Percentiles rank a stretch among this genome's conserved stretches.
phyloP scores from a whole-genome alignment of 2,329 filamentous ascomycete species.

The Dactylellina drechsleri region DNA sequence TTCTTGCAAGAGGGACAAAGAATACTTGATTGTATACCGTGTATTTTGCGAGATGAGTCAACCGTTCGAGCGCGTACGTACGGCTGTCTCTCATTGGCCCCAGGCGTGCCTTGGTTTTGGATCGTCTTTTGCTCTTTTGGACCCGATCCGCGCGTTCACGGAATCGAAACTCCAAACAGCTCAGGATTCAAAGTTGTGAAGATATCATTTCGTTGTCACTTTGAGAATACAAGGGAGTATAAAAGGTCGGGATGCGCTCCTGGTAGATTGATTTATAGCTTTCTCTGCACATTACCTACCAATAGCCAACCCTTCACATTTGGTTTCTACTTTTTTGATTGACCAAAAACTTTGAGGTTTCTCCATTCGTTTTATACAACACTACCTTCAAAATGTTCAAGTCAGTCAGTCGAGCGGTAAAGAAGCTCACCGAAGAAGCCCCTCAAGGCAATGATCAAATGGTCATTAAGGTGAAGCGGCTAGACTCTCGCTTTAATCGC shows the following conservation, averaged over 20 bases:
- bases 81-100: not conserved
- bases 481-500: constrained; percentile 47
- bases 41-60: constrained; percentile 32
- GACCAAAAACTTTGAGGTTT: not conserved
- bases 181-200: too few species aligned
- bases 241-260: too few species aligned
- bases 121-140: constrained; percentile 29
- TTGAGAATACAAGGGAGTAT: too few species aligned
- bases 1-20: constrained; percentile 29
- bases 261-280: too few species aligned
- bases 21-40: constrained; percentile 4
- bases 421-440: constrained; percentile 55
- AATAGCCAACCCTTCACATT: not conserved
- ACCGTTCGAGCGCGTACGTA: constrained; percentile 15
- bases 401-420: constrained; percentile 49
- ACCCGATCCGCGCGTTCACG: constrained; percentile 31
- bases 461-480: constrained; percentile 54
- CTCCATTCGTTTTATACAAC: constrained; percentile 6
- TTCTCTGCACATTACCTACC: not conserved
- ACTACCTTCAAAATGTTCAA: constrained; percentile 38
- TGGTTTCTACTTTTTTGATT: not conserved
- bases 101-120: constrained; percentile 25
- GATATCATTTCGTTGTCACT: too few species aligned
- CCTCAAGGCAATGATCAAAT: constrained; percentile 54
- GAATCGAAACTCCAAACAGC: not conserved